phyloP scores from a whole-genome alignment of 208 protist genomes.

The Trypanosoma platydactyli region DNA sequence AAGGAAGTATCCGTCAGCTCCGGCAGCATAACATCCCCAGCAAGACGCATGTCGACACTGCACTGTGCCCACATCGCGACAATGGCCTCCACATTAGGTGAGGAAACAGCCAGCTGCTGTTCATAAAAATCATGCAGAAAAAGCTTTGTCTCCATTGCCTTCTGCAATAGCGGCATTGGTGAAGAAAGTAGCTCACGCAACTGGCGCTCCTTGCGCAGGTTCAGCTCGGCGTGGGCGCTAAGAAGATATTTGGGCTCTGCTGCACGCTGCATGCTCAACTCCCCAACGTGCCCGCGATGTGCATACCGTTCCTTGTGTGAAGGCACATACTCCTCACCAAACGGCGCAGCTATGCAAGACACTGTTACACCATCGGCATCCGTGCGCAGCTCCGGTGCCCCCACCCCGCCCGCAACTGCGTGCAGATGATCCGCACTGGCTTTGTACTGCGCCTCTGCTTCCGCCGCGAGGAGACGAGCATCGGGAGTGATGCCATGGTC shows the following conservation, averaged over 20 bases:
- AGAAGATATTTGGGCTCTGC: slow-evolving; percentile 31
- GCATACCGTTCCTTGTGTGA: slow-evolving; percentile 62
- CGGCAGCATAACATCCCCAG: slow-evolving; percentile 11
- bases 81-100: slow-evolving; percentile 56
- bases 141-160: slow-evolving; percentile 49
- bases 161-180: slow-evolving; percentile 58
- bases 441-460: slow-evolving; percentile 73
- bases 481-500: slow-evolving; percentile 73
- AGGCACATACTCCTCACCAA: slow-evolving; percentile 68
- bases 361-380: slow-evolving; percentile 35
- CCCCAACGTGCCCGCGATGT: slow-evolving; percentile 46
- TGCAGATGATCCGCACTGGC: slow-evolving; percentile 55
- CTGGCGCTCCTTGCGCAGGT: slow-evolving; percentile 74
- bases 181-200: slow-evolving; percentile 59
- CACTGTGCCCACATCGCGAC: slow-evolving; percentile 65
- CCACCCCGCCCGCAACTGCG: slow-evolving; percentile 27
- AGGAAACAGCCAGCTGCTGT: slow-evolving; percentile 49
- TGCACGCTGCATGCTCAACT: slow-evolving; percentile 48
- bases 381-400: slow-evolving; percentile 26
- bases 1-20: background rate
- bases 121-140: slow-evolving; percentile 53
- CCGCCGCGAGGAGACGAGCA: slow-evolving; percentile 53
- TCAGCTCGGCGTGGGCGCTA: slow-evolving; percentile 55
- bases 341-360: slow-evolving; percentile 55
- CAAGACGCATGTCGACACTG: slow-evolving; percentile 52